A percentile compares a stretch with the other conserved stretches of the same genome.
Conservation (phyloP, 345 rosid species). For the Eucalyptus regnans region DNA sequence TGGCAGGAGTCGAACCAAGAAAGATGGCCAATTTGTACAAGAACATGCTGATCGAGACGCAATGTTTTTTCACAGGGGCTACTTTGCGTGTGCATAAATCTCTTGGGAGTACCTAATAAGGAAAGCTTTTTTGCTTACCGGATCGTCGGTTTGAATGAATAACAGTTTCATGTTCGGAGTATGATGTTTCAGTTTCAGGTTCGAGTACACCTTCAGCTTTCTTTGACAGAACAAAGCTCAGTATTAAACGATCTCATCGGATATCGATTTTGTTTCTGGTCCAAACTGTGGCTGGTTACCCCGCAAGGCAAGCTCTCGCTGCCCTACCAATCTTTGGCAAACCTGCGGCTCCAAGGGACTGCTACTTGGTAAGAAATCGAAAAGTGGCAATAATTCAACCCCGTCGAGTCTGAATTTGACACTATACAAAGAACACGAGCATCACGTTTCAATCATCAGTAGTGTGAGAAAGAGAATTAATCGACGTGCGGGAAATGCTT, state of each 20-base stretch:
- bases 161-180: background rate
- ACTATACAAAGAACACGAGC: background rate
- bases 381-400: background rate
- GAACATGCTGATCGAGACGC: background rate
- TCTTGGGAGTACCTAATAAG: background rate
- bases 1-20: background rate
- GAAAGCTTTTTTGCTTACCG: background rate
- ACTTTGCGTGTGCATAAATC: background rate
- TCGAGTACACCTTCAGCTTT: background rate
- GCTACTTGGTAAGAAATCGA: background rate
- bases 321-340: background rate
- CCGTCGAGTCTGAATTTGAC: background rate
- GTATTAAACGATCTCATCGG: background rate
- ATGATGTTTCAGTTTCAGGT: background rate
- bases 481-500: background rate
- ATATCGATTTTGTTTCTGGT: background rate
- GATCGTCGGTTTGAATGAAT: background rate
- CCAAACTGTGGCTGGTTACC: background rate
- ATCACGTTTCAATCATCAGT: background rate
- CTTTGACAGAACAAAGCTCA: background rate
- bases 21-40: background rate
- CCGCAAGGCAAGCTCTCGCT: background rate
- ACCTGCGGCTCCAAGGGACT: background rate
- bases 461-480: background rate
- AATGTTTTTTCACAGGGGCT: background rate